phyloP scores from a whole-genome alignment of 805 yeast genomes.

The Saccharomycopsis synnaedendra region DNA sequence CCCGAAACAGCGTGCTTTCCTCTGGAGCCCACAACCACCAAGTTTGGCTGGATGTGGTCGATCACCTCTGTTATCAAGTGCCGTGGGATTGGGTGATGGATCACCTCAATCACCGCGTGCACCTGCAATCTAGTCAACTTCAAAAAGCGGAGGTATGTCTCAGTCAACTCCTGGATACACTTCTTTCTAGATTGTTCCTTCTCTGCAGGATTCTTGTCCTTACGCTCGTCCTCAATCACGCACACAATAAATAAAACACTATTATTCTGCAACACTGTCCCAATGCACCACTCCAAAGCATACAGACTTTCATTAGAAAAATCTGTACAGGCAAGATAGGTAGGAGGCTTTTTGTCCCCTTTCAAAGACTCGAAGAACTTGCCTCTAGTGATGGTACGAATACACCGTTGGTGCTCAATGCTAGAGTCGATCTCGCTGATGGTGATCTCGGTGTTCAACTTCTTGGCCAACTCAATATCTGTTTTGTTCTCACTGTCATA shows the following conservation, averaged over 20 bases:
- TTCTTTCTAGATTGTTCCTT: conserved; percentile 30
- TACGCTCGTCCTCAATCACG: conserved; percentile 15
- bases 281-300: conserved; percentile 83
- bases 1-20: conserved; percentile 67
- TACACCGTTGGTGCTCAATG: conserved; percentile 37
- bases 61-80: conserved; percentile 60
- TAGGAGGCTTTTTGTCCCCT: conserved; percentile 28
- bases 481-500: conserved; percentile 49
- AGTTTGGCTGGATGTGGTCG: conserved; percentile 59
- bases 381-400: conserved; percentile 51
- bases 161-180: conserved; percentile 33
- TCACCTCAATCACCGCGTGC: conserved; percentile 61
- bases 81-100: conserved; percentile 67
- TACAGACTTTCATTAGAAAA: conserved; percentile 71
- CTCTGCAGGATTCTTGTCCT: conserved; percentile 5
- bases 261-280: conserved; percentile 73
- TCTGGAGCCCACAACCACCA: conserved; percentile 67
- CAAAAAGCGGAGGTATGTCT: conserved; percentile 31
- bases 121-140: conserved; percentile 60
- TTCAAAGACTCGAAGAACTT: conserved; percentile 36
- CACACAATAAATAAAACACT: conserved; percentile 62
- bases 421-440: conserved; percentile 42
- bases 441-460: conserved; percentile 40
- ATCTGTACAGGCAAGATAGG: conserved; percentile 72
- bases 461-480: conserved; percentile 42